Conservation (phyloP, 2,329 filamentous ascomycete genomes). For the Elsinoe arachidis region DNA sequence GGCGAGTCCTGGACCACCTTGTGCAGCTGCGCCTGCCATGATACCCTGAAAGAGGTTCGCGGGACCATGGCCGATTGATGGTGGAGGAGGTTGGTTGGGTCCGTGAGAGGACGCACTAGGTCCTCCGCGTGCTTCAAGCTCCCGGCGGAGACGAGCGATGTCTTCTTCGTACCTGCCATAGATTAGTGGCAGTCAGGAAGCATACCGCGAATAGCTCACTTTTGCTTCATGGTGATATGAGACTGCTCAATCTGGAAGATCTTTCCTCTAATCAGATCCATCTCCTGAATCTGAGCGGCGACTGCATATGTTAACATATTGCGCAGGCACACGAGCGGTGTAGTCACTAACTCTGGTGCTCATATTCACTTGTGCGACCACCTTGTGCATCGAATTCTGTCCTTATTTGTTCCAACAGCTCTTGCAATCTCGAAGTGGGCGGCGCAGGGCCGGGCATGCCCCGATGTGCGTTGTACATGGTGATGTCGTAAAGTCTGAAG, state of each 20-base stretch:
- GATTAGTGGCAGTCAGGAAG: conserved; percentile 17
- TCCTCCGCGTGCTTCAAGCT: conserved; percentile 66
- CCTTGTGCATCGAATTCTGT: conserved; percentile 74
- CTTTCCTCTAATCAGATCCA: conserved; percentile 88
- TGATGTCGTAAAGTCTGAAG: conserved; percentile 16
- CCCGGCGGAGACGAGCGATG: conserved; percentile 72
- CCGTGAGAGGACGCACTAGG: conserved; percentile 60
- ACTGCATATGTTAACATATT: conserved; percentile 45
- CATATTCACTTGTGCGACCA: conserved; percentile 74
- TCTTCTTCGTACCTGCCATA: conserved; percentile 79
- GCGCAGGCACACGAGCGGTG: background rate
- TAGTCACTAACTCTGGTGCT: conserved; percentile 75
- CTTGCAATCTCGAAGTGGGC: conserved; percentile 68
- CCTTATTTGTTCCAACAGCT: conserved; percentile 85
- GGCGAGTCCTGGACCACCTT: conserved; percentile 76
- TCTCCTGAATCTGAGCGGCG: conserved; percentile 82
- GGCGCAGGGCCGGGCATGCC: conserved; percentile 54
- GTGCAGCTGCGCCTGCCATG: conserved; percentile 79
- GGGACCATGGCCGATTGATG: conserved; percentile 73
- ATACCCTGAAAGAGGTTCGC: conserved; percentile 92
- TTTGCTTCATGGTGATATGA: conserved; percentile 79
- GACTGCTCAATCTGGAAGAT: conserved; percentile 88
- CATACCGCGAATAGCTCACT: conserved; percentile 50
- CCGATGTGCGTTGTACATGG: conserved; percentile 82
- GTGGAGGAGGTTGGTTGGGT: conserved; percentile 75